Evolutionary conservation across 257 asterid species (phyloP).

Genomic region (Fraxinus excelsior): DNA sequence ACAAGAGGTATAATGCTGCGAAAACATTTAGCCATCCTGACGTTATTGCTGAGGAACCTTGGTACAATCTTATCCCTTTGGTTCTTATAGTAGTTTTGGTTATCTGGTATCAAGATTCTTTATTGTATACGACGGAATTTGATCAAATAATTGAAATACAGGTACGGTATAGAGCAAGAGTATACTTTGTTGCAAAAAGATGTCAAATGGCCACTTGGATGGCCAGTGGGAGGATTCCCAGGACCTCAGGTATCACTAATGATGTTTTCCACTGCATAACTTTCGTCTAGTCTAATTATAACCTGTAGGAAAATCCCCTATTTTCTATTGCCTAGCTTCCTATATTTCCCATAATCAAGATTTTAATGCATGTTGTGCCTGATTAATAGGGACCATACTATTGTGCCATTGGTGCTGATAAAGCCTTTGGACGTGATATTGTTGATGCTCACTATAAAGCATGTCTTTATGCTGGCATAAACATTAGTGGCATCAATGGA

Average conservation of each 20-base stretch:
- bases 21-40: constrained; percentile 45
- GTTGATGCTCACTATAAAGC: constrained; percentile 82
- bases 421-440: constrained; percentile 78
- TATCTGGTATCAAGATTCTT: not conserved
- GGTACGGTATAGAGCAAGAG: constrained; percentile 87
- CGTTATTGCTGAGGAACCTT: constrained; percentile 48
- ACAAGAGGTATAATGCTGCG: constrained; percentile 53
- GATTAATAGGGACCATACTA: constrained; percentile 75
- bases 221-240: constrained; percentile 83
- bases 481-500: constrained; percentile 72
- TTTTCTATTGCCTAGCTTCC: not conserved
- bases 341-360: not conserved
- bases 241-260: constrained; percentile 69
- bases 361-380: not conserved
- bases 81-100: not conserved
- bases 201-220: constrained; percentile 72
- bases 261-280: not conserved
- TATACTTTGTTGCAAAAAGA: constrained; percentile 67
- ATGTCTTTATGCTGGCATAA: constrained; percentile 78
- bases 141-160: constrained; percentile 12
- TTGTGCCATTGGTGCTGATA: constrained; percentile 74
- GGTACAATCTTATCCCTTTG: constrained; percentile 29
- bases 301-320: not conserved
- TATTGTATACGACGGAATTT: not conserved
- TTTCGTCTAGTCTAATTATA: not conserved